Percentiles rank a stretch among this genome's conserved stretches.
Conservation (phyloP, 164 flowering plant genomes). For the Malania oleifera region DNA sequence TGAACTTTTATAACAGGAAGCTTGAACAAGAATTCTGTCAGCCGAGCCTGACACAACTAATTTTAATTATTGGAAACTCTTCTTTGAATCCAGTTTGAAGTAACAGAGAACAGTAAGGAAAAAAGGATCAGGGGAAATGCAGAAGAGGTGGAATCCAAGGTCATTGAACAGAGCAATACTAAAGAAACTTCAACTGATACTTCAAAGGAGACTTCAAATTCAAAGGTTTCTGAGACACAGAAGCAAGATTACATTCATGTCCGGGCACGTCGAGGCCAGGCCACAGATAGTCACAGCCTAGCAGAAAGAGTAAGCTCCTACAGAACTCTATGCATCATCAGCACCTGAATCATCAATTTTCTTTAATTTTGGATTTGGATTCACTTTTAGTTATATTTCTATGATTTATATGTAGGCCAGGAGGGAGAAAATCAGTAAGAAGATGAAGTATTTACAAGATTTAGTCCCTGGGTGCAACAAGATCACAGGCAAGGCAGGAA, state of each 20-base stretch:
- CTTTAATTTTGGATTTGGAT: no score
- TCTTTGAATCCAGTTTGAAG: no score
- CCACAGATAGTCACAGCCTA: conserved; percentile 26
- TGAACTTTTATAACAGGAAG: no score
- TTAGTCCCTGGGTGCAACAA: conserved; percentile 37
- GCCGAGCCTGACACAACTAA: no score
- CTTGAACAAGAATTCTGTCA: no score
- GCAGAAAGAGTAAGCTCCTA: conserved; percentile 25
- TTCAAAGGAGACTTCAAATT: conserved; percentile 17
- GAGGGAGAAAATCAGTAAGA: conserved; percentile 36
- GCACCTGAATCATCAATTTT: no score
- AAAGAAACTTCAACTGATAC: not conserved
- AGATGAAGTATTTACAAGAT: conserved; percentile 36
- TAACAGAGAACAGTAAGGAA: no score
- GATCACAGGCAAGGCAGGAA: conserved; percentile 34
- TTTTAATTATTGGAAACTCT: no score
- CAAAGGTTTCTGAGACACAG: conserved; percentile 7
- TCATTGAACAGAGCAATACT: no score
- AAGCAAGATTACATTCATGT: conserved; percentile 25
- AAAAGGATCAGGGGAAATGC: no score
- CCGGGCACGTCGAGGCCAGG: conserved; percentile 23
- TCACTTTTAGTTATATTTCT: no score
- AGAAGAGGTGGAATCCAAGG: no score
- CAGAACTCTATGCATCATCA: not conserved
- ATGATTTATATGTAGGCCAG: conserved; percentile 23